A percentile compares a stretch with the other conserved stretches of the same genome.
These are phyloP conservation scores for Myxozyma vanderwaltii DNA, from an alignment of 805 yeast genomes.

Conservation along the genomic window DNA sequence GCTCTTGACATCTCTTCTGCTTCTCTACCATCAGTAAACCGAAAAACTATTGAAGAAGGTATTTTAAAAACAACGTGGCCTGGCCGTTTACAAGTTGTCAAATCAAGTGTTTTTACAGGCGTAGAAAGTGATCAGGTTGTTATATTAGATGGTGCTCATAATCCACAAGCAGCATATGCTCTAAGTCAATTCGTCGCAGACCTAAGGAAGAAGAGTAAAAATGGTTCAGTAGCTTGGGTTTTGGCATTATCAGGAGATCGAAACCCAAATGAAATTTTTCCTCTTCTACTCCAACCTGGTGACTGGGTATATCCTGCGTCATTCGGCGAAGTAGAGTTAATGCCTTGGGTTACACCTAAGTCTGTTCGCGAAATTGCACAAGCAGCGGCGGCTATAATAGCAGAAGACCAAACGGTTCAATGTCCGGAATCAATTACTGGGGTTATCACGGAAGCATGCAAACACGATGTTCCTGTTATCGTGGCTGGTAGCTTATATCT, in stretches of 20 bases:
- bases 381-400: slow-evolving; percentile 37
- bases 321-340: slow-evolving; percentile 74
- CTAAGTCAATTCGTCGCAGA: slow-evolving; percentile 56
- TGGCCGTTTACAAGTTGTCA: slow-evolving; percentile 70
- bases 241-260: slow-evolving; percentile 80
- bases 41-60: slow-evolving; percentile 52
- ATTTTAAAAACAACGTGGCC: slow-evolving; percentile 71
- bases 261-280: slow-evolving; percentile 54
- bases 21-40: slow-evolving; percentile 41
- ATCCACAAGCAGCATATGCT: slow-evolving; percentile 79
- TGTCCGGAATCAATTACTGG: background rate
- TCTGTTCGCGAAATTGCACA: slow-evolving; percentile 42
- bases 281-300: slow-evolving; percentile 50
- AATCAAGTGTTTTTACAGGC: slow-evolving; percentile 17
- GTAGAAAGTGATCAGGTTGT: slow-evolving; percentile 39
- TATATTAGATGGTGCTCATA: slow-evolving; percentile 91
- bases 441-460: slow-evolving; percentile 37
- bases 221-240: slow-evolving; percentile 55
- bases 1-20: slow-evolving; percentile 47
- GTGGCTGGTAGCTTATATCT: slow-evolving; percentile 74
- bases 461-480: slow-evolving; percentile 46
- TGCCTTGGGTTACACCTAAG: slow-evolving; percentile 87
- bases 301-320: slow-evolving; percentile 65
- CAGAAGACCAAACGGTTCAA: background rate
- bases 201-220: slow-evolving; percentile 30